Evolutionary conservation across 495 filamentous ascomycete species (phyloP), one percentile per base, ranked within the genome.

Genomic region (Halenospora varia): DNA sequence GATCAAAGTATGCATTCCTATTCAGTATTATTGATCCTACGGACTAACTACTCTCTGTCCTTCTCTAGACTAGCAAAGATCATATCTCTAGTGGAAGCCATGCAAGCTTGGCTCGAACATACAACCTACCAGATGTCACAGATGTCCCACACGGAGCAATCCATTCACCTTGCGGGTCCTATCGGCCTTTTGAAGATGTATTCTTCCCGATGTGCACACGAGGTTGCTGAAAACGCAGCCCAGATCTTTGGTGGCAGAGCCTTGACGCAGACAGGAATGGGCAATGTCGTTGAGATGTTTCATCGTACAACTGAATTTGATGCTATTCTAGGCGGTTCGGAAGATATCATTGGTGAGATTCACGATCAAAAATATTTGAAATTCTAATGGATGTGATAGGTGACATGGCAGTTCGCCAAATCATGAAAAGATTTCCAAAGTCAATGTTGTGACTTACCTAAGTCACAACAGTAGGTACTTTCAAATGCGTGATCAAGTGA

Each of bases 61-160:
- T n/a, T n/a, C n/a, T n/a, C n/a, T n/a, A n/a, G n/a, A n/a, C 82
- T 94, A 54, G 90, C 90, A 25, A 89, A 88, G 67, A 92, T 96
- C 89, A 94, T 96, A 57, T 83, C 87, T n/a, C 82, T 88, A 40
- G 80, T 82, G 59, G 90, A 96, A 65, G 77, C 88, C 17, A 86
- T 88, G 72, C 90, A 96, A 69, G 80, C 89, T 25, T 96, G 89
- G 89, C 81, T 94, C 20, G 90, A 96, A 69, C 81, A 80, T 24
- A 84, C 93, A 62, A 87, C 86, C 25, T 88, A 90, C 76, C 89
- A 96, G 66, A 96, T 96, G 90, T 86, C 82, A 73, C 74, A 89
- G 68, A 89, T 96, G 88, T 78, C 76, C 56, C 94, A 96, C 70
- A 73, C 80, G 39, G 74, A 96, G 69, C 89, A 94, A 63, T 74